Conservation (phyloP, 768 basidiomycete species). For the Neoboletus magnificus region DNA sequence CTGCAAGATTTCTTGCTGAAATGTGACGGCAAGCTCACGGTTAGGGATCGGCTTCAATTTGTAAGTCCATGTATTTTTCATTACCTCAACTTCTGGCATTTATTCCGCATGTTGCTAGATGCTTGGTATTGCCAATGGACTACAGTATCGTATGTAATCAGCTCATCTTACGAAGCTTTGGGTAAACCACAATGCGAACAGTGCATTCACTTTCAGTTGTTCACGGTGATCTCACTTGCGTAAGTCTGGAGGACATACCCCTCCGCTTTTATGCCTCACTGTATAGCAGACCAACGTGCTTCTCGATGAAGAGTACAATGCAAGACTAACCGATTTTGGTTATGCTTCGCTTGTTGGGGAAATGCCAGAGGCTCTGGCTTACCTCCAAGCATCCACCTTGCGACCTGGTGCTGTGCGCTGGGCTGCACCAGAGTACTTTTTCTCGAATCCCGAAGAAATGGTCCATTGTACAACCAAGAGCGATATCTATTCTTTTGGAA, state of each 20-base stretch:
- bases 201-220: constrained; percentile 5
- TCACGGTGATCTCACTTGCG: constrained; percentile 8
- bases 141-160: neutral
- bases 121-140: neutral
- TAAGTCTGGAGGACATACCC: neutral
- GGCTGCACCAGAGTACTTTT: constrained; percentile 8
- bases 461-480: neutral
- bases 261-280: neutral
- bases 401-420: constrained; percentile 3
- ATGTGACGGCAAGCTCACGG: neutral
- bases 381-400: constrained; percentile 4
- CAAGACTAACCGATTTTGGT: constrained; percentile 8
- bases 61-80: neutral
- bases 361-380: constrained; percentile 1
- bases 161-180: neutral
- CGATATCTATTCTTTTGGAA: constrained; percentile 12
- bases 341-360: constrained; percentile 6
- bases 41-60: constrained; percentile 1
- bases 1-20: constrained; percentile 4
- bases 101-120: neutral
- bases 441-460: neutral
- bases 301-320: neutral
- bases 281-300: constrained; percentile 5
- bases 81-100: neutral
- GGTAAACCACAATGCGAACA: neutral